Evolutionary conservation across 164 flowering plant genomes (phyloP).

Genomic region (Chimonanthus salicifolius): DNA sequence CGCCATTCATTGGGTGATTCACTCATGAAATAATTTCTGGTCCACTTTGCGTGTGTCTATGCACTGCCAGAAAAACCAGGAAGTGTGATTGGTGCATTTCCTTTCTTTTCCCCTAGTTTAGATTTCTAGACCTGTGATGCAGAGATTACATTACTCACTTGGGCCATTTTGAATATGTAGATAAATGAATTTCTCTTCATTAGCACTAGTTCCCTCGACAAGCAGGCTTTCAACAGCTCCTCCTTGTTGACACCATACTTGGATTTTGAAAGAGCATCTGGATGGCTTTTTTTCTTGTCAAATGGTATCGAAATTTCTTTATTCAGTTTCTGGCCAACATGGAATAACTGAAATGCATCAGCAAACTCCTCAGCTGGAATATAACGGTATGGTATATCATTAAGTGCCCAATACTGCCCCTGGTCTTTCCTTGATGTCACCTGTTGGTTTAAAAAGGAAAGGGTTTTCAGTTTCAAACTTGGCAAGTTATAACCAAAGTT

Average conservation of each 20-base stretch:
- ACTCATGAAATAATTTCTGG: not conserved
- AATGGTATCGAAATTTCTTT: constrained; percentile 35
- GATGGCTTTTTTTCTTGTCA: constrained; percentile 33
- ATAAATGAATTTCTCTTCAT: constrained; percentile 59
- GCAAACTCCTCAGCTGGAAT: constrained; percentile 34
- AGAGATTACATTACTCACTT: not conserved
- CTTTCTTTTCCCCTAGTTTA: too few species aligned
- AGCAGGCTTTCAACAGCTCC: constrained; percentile 57
- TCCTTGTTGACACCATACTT: constrained; percentile 36
- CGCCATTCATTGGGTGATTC: constrained; percentile 12
- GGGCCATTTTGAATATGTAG: constrained; percentile 38
- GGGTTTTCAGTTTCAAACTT: too few species aligned
- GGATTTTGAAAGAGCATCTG: constrained; percentile 35
- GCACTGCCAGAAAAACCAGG: not conserved
- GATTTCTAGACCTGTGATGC: too few species aligned
- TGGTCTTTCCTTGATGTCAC: constrained; percentile 60
- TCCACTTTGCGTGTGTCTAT: not conserved
- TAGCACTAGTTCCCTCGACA: constrained; percentile 45
- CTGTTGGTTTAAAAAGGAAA: constrained; percentile 15
- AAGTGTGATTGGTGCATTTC: not conserved
- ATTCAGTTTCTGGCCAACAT: constrained; percentile 30
- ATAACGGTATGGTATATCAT: constrained; percentile 35
- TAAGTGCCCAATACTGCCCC: constrained; percentile 44
- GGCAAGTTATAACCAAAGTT: not conserved
- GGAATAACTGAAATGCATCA: constrained; percentile 28